Evolutionary conservation across 2,329 filamentous ascomycete genomes (phyloP), one percentile per base, ranked within the genome.

Genomic region (Achaetomium macrosporum): DNA sequence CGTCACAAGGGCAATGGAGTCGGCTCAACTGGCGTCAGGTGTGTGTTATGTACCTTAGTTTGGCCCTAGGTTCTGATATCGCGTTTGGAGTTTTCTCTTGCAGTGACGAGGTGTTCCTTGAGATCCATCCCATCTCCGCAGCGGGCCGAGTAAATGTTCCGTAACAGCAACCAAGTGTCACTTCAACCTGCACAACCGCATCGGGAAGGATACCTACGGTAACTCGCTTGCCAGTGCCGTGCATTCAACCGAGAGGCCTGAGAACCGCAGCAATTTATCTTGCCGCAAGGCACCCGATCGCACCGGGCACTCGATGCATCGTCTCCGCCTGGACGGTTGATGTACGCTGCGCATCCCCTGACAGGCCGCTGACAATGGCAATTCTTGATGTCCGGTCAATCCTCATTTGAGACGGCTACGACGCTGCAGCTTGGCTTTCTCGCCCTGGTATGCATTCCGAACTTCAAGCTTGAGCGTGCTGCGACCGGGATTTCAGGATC

Each of bases 401-500:
- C 42, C 39, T 50, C 47, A 54, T 50, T 47, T 50, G 47, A 54
- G n/a, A 37, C 37, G 16, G 44, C 41, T 53, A 8, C n/a, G 19
- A 25, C 51, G 31, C 39, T 55, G 48, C 40, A 51, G 33, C 56
- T 52, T 54, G 49, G 50, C 44, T 52, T 43, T 42, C 30, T 42
- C 29, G 3, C 44, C 16, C 40, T 51, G 54, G 48, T 39, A 53
- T 52, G 55, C 53, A 55, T 46, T 39, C 52, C 58, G 47, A 46
- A 44, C 56, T 46, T n/a, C 55, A 49, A 48, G 42, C 36, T 12
- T 33, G 19, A 50, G 31, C 48, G 42, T 30, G 41, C 31, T 42
- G 50, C 43, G 48, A 53, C 56, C 43, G 47, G 55, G 56, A 57
- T 57, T 52, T 50, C 46, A 51, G 40, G 50, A 41, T 51, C n/a